phyloP scores from a whole-genome alignment of 129 eudicot genomes.

The Escallonia herrerae region DNA sequence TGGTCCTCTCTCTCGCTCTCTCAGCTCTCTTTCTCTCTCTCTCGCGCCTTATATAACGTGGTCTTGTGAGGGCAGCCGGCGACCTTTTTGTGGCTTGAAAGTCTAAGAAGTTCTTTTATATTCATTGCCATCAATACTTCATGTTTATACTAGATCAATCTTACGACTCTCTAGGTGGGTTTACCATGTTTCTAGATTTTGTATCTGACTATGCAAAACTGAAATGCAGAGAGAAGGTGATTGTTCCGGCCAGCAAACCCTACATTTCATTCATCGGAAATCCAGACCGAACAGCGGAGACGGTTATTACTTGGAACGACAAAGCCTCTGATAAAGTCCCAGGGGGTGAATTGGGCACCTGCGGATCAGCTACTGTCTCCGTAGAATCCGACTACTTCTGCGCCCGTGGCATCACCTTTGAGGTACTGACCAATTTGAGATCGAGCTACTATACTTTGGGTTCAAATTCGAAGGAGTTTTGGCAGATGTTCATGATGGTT shows the following conservation, averaged over 20 bases:
- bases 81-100: no score
- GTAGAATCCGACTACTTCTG: slow-evolving; percentile 75
- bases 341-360: slow-evolving; percentile 63
- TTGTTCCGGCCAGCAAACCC: slow-evolving; percentile 64
- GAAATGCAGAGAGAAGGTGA: slow-evolving; percentile 62
- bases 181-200: no score
- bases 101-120: no score
- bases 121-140: no score
- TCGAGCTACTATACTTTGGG: no score
- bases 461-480: not conserved
- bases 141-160: no score
- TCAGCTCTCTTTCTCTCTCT: no score
- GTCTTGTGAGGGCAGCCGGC: no score
- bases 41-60: no score
- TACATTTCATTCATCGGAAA: slow-evolving; percentile 78
- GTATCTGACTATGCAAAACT: not conserved
- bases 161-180: no score
- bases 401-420: slow-evolving; percentile 64
- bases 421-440: slow-evolving; percentile 29
- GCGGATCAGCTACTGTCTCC: slow-evolving; percentile 56
- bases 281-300: slow-evolving; percentile 26
- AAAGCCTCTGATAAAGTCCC: slow-evolving; percentile 51
- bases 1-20: not conserved
- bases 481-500: not conserved
- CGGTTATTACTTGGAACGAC: slow-evolving; percentile 69